Evolutionary conservation across 129 eudicot species (phyloP), one percentile per base, ranked within the genome.

Genomic region (Flaveria sonorensis): DNA sequence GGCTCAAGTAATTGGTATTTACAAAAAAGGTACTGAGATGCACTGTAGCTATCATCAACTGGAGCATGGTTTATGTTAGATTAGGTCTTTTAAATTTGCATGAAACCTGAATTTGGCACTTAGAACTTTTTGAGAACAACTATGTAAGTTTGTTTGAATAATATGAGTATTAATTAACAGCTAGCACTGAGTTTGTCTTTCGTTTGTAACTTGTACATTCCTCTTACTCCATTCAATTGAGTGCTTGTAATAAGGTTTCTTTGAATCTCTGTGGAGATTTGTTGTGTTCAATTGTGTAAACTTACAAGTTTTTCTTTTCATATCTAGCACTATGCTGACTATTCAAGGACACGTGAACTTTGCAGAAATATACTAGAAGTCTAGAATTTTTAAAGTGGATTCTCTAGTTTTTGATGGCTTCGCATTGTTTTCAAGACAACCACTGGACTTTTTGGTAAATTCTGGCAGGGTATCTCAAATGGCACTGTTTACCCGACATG

Each of bases 311-410:
- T 26, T 74, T 19, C 63, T 65, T 2, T 66, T 52, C 18, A 1
- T 51, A 77, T 77, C 32, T 55, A 8, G 10, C 19, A 42, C 65
- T 55, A 55, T 68, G 76, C 81, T 70, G 70, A 78, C 76, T 56
- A 26, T 53, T 42, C 19, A 70, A 77, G 19, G 23, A 18, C 46
- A 36, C 26, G 1, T 28, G 60, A 70, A 69, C 52, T 57, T 59
- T 68, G 51, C 76, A 78, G 82, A 45, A 77, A 40, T 15, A 40
- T 53, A 8, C 21, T 40, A 15, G 48, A 28, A 55, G 24, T 36
- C 28, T 36, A 36, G 1, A 36, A 36, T 36, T 45, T 7, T 56
- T 36, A 14, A 69, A 52, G 70, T 26, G 2, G 24, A 57, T 56
- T 45, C 6, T 57, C 18, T 46, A 14, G 15, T 47, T n/a, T 30